Conservation (phyloP, 179 eudicot species). For the Silene noctiflora region DNA sequence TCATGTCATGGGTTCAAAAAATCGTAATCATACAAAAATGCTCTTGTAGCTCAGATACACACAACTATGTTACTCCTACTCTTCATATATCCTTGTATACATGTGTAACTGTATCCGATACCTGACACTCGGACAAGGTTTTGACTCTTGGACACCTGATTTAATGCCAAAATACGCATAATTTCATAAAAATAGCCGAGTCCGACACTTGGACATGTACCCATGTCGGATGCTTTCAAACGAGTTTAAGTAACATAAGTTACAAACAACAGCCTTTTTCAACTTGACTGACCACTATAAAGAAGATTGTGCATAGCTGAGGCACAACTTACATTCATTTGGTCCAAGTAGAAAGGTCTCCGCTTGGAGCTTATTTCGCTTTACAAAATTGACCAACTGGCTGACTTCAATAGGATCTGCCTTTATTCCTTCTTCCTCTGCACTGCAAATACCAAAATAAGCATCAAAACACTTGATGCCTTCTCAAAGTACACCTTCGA, state of each 20-base stretch:
- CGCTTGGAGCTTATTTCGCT: conserved; percentile 58
- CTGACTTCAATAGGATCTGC: conserved; percentile 68
- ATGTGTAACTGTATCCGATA: no score
- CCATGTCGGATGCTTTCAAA: no score
- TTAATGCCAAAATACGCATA: no score
- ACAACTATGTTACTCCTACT: no score
- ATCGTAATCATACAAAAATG: no score
- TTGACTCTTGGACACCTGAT: no score
- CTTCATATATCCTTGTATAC: no score
- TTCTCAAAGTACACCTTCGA: neutral
- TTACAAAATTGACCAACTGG: conserved; percentile 64
- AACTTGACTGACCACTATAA: neutral
- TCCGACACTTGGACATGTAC: no score
- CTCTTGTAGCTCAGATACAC: no score
- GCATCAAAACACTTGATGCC: conserved; percentile 4
- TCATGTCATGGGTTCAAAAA: no score
- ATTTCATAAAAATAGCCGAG: no score
- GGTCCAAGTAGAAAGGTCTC: neutral
- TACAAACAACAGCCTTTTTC: neutral
- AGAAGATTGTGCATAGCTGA: neutral
- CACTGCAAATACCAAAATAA: conserved; percentile 49
- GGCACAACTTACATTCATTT: neutral
- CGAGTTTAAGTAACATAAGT: neutral
- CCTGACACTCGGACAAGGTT: no score
- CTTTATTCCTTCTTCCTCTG: conserved; percentile 76